Evolutionary conservation across 2,329 filamentous ascomycete genomes (phyloP).

Genomic region (Pochonia chlamydosporia): DNA sequence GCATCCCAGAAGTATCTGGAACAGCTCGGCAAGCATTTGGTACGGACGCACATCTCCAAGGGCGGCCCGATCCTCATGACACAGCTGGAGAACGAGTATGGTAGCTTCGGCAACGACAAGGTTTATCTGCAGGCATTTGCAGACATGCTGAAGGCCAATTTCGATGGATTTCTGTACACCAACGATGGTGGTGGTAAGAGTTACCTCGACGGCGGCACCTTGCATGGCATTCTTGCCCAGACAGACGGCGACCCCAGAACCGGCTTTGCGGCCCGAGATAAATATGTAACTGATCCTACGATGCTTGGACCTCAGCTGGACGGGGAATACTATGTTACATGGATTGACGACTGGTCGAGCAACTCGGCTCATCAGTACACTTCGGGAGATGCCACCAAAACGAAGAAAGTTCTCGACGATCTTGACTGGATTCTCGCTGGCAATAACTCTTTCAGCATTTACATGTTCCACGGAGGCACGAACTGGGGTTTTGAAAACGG

Average conservation of each 20-base stretch:
- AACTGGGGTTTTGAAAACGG: conserved; percentile 44
- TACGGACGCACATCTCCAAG: conserved; percentile 28
- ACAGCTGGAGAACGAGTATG: conserved; percentile 47
- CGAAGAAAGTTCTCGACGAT: background rate
- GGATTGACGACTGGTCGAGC: conserved; percentile 8
- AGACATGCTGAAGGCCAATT: conserved; percentile 34
- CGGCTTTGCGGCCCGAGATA: conserved; percentile 25
- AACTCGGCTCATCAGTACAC: conserved; percentile 34
- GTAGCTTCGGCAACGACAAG: conserved; percentile 40
- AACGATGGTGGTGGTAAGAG: conserved; percentile 41
- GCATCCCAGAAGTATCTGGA: conserved; percentile 31
- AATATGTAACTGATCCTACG: conserved; percentile 35
- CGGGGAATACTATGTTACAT: conserved; percentile 27
- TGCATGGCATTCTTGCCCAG: conserved; percentile 38
- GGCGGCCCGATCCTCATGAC: conserved; percentile 44
- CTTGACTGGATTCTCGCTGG: conserved; percentile 15
- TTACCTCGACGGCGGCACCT: conserved; percentile 35
- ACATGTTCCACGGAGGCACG: conserved; percentile 49
- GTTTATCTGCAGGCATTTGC: conserved; percentile 34
- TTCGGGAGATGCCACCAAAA: conserved; percentile 10
- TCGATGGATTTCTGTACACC: conserved; percentile 40
- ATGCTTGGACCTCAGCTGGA: conserved; percentile 39
- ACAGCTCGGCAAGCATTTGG: conserved; percentile 19
- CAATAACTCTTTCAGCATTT: conserved; percentile 38
- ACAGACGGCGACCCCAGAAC: conserved; percentile 37